Percentiles rank a stretch among this genome's conserved stretches.
phyloP scores from a whole-genome alignment of 768 basidiomycete genomes.

The Russula dissimulans region DNA sequence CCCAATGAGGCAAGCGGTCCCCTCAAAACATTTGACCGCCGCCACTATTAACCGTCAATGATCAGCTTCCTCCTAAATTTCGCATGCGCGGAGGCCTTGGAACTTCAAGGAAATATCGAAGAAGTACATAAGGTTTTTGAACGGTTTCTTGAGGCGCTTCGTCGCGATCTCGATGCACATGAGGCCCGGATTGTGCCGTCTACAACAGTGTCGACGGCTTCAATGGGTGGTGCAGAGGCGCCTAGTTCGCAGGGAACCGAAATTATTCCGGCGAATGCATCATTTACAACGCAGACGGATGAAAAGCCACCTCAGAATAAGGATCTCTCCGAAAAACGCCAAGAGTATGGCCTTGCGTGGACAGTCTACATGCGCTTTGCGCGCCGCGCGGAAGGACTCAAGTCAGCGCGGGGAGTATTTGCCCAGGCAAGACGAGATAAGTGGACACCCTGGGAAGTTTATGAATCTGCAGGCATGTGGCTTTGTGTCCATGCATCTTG shows the following conservation, averaged over 20 bases:
- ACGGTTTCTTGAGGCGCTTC: constrained; percentile 59
- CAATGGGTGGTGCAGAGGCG: constrained; percentile 12
- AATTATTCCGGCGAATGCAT: constrained; percentile 6
- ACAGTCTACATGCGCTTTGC: constrained; percentile 94
- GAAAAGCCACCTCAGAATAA: constrained; percentile 47
- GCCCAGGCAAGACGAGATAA: constrained; percentile 68
- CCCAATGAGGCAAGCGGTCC: constrained; percentile 49
- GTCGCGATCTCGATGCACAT: constrained; percentile 50
- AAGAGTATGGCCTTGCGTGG: constrained; percentile 70
- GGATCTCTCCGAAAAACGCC: constrained; percentile 49
- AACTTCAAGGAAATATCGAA: constrained; percentile 50
- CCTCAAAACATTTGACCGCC: constrained; percentile 8
- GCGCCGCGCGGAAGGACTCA: constrained; percentile 78
- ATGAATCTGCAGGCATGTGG: constrained; percentile 76
- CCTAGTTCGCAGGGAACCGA: constrained; percentile 4
- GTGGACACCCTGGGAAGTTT: constrained; percentile 85
- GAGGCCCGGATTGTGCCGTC: constrained; percentile 37
- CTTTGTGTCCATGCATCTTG: neutral
- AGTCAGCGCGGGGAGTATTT: constrained; percentile 69
- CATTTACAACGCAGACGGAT: constrained; percentile 38
- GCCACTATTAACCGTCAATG: neutral
- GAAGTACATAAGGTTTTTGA: constrained; percentile 69
- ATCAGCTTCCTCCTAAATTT: constrained; percentile 83
- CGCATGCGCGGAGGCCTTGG: constrained; percentile 70
- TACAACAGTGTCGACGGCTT: constrained; percentile 30